Evolutionary conservation across 768 basidiomycete species (phyloP).

Genomic region (Mycena chlorophos): DNA sequence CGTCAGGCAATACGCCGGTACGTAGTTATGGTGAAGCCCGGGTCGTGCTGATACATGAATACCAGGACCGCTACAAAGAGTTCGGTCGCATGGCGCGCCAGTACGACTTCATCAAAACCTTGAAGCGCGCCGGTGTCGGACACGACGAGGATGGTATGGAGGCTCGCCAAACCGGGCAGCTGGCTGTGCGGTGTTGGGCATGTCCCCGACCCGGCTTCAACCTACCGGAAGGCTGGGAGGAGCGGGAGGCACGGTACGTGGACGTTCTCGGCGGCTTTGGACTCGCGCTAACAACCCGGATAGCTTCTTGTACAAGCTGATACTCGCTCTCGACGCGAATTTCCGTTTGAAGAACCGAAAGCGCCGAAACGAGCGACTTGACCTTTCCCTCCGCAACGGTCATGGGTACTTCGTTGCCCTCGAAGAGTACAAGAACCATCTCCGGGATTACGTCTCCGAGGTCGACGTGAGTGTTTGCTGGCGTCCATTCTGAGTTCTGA

Average conservation of each 20-base stretch:
- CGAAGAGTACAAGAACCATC: constrained; percentile 4
- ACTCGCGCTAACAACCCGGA: not conserved
- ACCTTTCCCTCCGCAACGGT: constrained; percentile 16
- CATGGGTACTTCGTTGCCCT: constrained; percentile 15
- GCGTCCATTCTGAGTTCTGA: not conserved
- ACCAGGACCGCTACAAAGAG: constrained; percentile 6
- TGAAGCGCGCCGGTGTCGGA: constrained; percentile 12
- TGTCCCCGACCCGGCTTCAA: constrained; percentile 15
- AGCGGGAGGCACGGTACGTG: not conserved
- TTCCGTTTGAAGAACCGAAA: constrained; percentile 20
- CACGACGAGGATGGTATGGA: too few species aligned
- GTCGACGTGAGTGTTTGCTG: not conserved
- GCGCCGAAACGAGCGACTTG: constrained; percentile 5
- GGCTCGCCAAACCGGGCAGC: too few species aligned
- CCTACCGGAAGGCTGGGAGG: constrained; percentile 19
- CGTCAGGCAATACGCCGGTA: not conserved
- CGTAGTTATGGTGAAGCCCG: not conserved
- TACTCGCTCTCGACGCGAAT: constrained; percentile 21
- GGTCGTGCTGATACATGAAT: not conserved
- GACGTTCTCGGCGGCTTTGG: not conserved
- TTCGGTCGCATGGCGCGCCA: not conserved
- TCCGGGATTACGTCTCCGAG: not conserved
- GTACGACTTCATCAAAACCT: not conserved
- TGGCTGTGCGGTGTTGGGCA: constrained; percentile 11
- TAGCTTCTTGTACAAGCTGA: constrained; percentile 12